Evolutionary conservation across 306 rosid genomes (phyloP).

Genomic region (Corylus americana): DNA sequence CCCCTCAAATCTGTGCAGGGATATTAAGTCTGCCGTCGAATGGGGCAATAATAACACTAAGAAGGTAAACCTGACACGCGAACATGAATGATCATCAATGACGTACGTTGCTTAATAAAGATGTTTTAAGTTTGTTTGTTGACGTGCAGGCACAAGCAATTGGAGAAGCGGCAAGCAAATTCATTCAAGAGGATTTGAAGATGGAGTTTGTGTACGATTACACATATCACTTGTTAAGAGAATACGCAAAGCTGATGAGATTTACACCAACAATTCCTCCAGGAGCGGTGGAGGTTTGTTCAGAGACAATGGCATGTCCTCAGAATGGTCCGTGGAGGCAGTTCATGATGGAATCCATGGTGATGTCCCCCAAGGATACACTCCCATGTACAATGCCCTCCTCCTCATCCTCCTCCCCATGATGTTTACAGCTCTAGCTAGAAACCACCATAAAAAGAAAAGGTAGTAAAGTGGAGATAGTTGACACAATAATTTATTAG

Average conservation of each 20-base stretch:
- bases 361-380: slow-evolving; percentile 34
- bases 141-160: too few species aligned
- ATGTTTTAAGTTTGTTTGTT: too few species aligned
- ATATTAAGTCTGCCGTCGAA: slow-evolving; percentile 43
- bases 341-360: slow-evolving; percentile 37
- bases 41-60: slow-evolving; percentile 50
- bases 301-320: slow-evolving; percentile 33
- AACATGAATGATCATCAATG: too few species aligned
- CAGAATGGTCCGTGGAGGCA: slow-evolving; percentile 2
- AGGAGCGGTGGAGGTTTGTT: slow-evolving; percentile 39
- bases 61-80: slow-evolving; percentile 12
- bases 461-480: too few species aligned
- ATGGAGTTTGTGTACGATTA: slow-evolving; percentile 56
- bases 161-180: slow-evolving; percentile 25
- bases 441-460: too few species aligned
- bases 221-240: slow-evolving; percentile 39
- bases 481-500: too few species aligned
- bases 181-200: slow-evolving; percentile 33
- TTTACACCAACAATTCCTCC: slow-evolving; percentile 43
- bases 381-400: slow-evolving; percentile 47
- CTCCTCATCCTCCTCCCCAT: too few species aligned
- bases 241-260: slow-evolving; percentile 43
- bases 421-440: too few species aligned
- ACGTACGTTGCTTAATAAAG: too few species aligned
- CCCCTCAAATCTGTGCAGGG: slow-evolving; percentile 31